Evolutionary conservation across 345 rosid species (phyloP).

Genomic region (Camelina laxa): DNA sequence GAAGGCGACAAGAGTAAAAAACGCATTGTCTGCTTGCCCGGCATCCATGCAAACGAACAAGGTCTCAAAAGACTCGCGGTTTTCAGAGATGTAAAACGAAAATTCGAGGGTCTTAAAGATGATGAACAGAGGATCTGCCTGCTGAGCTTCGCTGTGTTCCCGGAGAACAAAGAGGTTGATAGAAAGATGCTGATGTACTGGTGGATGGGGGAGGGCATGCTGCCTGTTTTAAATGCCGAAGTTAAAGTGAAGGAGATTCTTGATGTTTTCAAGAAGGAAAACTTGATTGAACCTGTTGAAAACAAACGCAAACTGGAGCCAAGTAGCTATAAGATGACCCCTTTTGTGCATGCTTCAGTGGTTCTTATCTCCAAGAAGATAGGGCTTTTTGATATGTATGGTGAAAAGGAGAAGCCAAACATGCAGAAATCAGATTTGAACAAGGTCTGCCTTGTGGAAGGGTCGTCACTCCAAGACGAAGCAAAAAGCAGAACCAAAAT

Average conservation of each 20-base stretch:
- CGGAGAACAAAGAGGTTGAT: constrained; percentile 48
- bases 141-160: constrained; percentile 56
- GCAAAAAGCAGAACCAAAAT: too few species aligned
- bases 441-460: constrained; percentile 53
- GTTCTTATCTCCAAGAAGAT: constrained; percentile 19
- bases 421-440: background rate
- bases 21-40: too few species aligned
- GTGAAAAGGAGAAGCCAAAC: constrained; percentile 22
- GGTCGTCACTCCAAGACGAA: background rate
- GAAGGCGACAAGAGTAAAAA: background rate
- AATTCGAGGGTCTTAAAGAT: too few species aligned
- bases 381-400: constrained; percentile 32
- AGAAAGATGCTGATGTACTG: constrained; percentile 54
- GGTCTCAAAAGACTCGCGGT: too few species aligned
- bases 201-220: constrained; percentile 62
- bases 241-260: constrained; percentile 30
- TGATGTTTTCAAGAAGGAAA: constrained; percentile 15
- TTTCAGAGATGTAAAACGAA: too few species aligned
- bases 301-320: constrained; percentile 35
- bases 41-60: too few species aligned
- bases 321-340: constrained; percentile 50
- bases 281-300: constrained; percentile 46
- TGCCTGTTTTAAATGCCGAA: background rate
- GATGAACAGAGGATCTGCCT: constrained; percentile 39
- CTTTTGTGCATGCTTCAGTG: constrained; percentile 50